phyloP scores from a whole-genome alignment of 176 grass and related monocot species.

The Oryza meridionalis region DNA sequence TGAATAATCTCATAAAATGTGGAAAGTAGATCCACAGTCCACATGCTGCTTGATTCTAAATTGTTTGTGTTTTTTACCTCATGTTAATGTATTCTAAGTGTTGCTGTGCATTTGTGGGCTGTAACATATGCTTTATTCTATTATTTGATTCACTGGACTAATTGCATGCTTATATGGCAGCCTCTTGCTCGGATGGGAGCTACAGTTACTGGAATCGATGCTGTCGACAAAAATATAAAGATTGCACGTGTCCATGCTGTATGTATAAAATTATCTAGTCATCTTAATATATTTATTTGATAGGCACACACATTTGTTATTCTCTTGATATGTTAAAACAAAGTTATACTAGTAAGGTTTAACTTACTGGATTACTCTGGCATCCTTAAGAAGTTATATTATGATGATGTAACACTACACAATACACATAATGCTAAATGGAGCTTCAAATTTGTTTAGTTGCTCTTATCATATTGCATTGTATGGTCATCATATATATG shows the following conservation, averaged over 20 bases:
- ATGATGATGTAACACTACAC: neutral
- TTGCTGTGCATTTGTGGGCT: conserved; percentile 1
- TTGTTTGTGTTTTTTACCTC: neutral
- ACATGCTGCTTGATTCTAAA: neutral
- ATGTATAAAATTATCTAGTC: conserved; percentile 44
- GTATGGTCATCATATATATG: neutral
- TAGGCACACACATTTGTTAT: conserved; percentile 26
- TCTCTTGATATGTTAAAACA: neutral
- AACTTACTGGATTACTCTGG: neutral
- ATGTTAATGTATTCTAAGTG: neutral
- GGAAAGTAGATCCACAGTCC: neutral
- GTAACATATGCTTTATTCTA: conserved; percentile 4
- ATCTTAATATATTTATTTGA: conserved; percentile 16
- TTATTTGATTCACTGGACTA: neutral
- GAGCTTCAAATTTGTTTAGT: neutral
- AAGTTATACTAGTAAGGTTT: conserved; percentile 7
- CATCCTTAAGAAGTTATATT: neutral
- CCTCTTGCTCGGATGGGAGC: conserved; percentile 94
- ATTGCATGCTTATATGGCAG: conserved; percentile 42
- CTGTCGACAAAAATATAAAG: conserved; percentile 90
- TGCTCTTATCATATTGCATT: neutral
- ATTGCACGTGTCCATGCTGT: conserved; percentile 89
- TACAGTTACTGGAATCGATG: conserved; percentile 89
- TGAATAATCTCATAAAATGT: conserved; percentile 4
- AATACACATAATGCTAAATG: neutral